A percentile compares a stretch with the other conserved stretches of the same genome.
phyloP scores from a whole-genome alignment of 345 rosid genomes.

The Capsella bursapastoris region DNA sequence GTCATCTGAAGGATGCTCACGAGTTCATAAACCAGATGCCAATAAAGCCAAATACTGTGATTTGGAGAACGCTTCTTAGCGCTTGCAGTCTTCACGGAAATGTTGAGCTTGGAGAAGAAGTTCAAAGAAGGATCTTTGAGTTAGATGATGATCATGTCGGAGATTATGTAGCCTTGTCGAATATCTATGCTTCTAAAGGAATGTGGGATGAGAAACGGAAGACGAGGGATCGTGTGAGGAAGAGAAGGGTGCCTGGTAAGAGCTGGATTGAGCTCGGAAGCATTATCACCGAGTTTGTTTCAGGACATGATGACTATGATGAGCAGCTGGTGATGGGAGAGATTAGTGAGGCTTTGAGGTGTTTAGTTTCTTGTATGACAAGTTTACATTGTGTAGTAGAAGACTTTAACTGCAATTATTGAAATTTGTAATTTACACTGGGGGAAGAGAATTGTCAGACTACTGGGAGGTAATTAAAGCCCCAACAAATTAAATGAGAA shows the following conservation, averaged over 20 bases:
- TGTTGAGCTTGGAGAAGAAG: conserved; percentile 44
- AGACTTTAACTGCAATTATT: conserved; percentile 11
- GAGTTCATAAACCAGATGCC: conserved; percentile 45
- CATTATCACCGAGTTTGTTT: conserved; percentile 46
- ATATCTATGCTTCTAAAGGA: conserved; percentile 51
- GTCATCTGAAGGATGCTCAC: conserved; percentile 46
- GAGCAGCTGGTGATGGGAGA: conserved; percentile 27
- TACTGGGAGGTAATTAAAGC: not conserved
- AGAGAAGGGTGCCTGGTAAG: conserved; percentile 52
- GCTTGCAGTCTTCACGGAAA: conserved; percentile 43
- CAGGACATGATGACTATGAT: conserved; percentile 39
- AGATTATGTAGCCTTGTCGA: conserved; percentile 49
- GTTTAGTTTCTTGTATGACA: conserved; percentile 28
- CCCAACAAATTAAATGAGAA: not conserved
- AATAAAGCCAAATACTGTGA: conserved; percentile 39
- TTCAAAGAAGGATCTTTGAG: conserved; percentile 39
- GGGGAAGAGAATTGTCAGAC: too few relatives aligned
- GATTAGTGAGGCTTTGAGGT: conserved; percentile 35
- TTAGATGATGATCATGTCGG: conserved; percentile 42
- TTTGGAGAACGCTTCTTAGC: conserved; percentile 49
- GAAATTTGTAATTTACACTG: not conserved
- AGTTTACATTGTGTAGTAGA: conserved; percentile 15
- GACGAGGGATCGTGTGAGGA: conserved; percentile 43
- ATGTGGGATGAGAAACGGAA: conserved; percentile 46
- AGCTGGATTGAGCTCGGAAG: conserved; percentile 49